Conservation (phyloP, 345 rosid species). For the Citrus medica region DNA sequence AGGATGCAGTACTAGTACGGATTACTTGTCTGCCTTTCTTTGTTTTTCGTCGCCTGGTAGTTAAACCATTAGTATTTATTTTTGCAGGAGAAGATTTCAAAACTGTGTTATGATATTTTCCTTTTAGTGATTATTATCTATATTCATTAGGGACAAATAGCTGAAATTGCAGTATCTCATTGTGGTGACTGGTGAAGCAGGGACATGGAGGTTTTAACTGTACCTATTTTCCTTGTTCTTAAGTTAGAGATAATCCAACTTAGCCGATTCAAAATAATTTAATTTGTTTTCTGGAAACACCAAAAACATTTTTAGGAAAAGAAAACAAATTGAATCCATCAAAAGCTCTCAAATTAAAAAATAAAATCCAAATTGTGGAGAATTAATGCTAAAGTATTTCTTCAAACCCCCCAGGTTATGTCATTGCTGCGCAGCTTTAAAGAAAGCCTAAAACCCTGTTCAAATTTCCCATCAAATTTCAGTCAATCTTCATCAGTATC, state of each 20-base stretch:
- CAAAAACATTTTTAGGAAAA: neutral
- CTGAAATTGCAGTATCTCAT: too few relatives aligned
- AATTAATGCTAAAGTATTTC: neutral
- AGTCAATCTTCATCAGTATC: conserved; percentile 27
- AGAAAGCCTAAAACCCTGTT: conserved; percentile 73
- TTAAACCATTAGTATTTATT: neutral
- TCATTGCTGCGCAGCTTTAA: conserved; percentile 52
- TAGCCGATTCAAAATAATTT: neutral
- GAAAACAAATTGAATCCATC: neutral
- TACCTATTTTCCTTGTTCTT: too few relatives aligned
- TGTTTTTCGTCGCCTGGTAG: neutral
- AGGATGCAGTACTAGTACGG: neutral
- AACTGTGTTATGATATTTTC: too few relatives aligned
- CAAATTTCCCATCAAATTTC: conserved; percentile 21
- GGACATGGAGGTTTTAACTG: too few relatives aligned
- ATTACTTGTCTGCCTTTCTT: neutral
- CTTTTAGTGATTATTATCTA: too few relatives aligned
- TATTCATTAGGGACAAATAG: too few relatives aligned
- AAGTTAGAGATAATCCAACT: too few relatives aligned
- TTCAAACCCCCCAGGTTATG: conserved; percentile 41
- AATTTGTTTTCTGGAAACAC: neutral
- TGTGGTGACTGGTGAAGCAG: too few relatives aligned
- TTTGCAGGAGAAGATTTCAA: too few relatives aligned
- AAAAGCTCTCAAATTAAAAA: neutral
- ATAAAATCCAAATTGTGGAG: neutral